Conservation (phyloP, 352 stramenopile genomes). For the Phytophthora constricta region DNA sequence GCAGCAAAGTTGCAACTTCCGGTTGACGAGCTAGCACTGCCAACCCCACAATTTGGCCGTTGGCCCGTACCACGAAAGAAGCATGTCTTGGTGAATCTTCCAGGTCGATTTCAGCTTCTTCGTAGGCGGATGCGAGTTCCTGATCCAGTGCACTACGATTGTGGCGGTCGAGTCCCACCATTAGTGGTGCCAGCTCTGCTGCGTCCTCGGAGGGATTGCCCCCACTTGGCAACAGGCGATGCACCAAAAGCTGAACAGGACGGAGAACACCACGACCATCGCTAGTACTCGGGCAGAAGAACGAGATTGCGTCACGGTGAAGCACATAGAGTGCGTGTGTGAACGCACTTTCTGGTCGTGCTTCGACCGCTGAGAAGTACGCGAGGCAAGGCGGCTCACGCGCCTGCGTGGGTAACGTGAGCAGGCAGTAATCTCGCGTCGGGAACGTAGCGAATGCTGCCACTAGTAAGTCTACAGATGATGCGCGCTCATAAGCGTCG, state of each 20-base stretch:
- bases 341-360: conserved; percentile 55
- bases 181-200: conserved; percentile 16
- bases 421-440: conserved; percentile 58
- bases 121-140: conserved; percentile 43
- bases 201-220: conserved; percentile 13
- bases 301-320: conserved; percentile 62
- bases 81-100: conserved; percentile 71
- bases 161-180: conserved; percentile 35
- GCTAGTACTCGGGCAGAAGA: conserved; percentile 48
- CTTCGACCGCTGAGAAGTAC: conserved; percentile 50
- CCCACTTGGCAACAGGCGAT: conserved; percentile 33
- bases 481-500: conserved; percentile 48
- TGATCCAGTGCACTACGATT: conserved; percentile 40
- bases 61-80: conserved; percentile 66
- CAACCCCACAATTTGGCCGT: conserved; percentile 47
- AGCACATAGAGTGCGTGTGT: conserved; percentile 66
- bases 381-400: conserved; percentile 55
- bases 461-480: conserved; percentile 50
- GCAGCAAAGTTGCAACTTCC: conserved; percentile 56
- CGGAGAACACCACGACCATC: conserved; percentile 37
- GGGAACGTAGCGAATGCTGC: conserved; percentile 63
- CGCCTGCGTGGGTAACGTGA: conserved; percentile 59
- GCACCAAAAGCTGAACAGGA: conserved; percentile 42
- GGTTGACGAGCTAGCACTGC: conserved; percentile 53
- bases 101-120: conserved; percentile 68